Base-by-base conservation (phyloP, 495 filamentous ascomycete species). In the Bacidia rubella region DNA sequence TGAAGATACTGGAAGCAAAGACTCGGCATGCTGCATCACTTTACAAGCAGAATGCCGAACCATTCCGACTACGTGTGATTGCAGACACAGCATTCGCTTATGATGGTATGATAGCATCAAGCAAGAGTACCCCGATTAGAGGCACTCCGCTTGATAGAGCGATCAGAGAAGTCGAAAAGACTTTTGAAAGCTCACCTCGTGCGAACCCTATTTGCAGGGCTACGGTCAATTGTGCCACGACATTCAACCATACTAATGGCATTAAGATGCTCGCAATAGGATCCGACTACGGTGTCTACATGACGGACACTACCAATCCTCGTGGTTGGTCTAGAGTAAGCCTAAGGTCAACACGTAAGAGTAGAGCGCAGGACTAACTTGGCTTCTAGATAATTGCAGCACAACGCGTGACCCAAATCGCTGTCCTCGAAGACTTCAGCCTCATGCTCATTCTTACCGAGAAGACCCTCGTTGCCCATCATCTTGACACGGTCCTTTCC, bases 381-480 rank as follows among this genome's bases (percentile, higher is more conserved):
- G 22, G 11, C 23, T 32, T 46, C 2, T 53, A 89, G 81, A 77
- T 85, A 12, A 90, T 96, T 27, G 74, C 77, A 50, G 78, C 81
- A 52, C 66, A 64, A 45, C 78, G 80, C 49, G 92, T 98, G 11
- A 90, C 93, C 1, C 92, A 98, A 66, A 83, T 98, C 48, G 83
- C 92, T 1, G 87, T 97, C 1, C 77, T 97, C 38, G 92, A 98
- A 62, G 93, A 97, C 47, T 97, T 96, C 68, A 89, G 84, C 46
- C 74, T 95, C 43, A 86, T 95, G 60, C 73, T 98, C 20, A 75
- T 97, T 43, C 85, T 98, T 54, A 75, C 90, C 0, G 93, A 98
- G 62, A 87, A 88, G 57, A 82, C 86, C 17, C 73, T 98, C 46
- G 88, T 95, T 53, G 90, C 93, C 10, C 95, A 95, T 60, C 92